Conservation (phyloP, 2,329 filamentous ascomycete genomes). For the Cordyceps militaris region DNA sequence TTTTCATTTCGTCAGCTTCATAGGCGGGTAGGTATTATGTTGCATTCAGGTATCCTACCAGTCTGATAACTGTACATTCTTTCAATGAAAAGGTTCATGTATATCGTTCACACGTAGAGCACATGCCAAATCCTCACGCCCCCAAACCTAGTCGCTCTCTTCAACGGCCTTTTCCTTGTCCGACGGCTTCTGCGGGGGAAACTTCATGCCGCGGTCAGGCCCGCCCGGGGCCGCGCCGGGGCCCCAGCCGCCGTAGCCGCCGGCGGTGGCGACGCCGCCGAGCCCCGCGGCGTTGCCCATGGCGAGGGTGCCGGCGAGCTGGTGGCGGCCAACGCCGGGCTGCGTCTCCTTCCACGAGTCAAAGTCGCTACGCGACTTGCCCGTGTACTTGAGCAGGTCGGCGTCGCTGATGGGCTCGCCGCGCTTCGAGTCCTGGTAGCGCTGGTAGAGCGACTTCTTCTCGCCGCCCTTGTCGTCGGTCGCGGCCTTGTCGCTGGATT, state of each 20-base stretch:
- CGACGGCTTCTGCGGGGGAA: conserved; percentile 21
- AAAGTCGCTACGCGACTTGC: conserved; percentile 26
- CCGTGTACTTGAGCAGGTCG: conserved; percentile 35
- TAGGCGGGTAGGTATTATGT: too few relatives aligned
- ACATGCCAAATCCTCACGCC: background rate
- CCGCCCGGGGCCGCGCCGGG: conserved; percentile 21
- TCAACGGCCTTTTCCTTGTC: conserved; percentile 10
- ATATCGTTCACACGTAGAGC: too few relatives aligned
- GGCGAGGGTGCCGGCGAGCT: conserved; percentile 28
- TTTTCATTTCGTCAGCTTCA: too few relatives aligned
- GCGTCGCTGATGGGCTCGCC: conserved; percentile 29
- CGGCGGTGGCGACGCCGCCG: conserved; percentile 22
- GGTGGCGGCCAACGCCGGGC: conserved; percentile 35
- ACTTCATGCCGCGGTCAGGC: conserved; percentile 28
- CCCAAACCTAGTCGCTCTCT: background rate
- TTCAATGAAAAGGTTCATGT: too few relatives aligned
- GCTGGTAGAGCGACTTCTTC: conserved; percentile 27
- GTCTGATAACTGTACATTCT: too few relatives aligned
- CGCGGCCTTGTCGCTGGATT: conserved; percentile 1
- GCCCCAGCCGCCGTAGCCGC: conserved; percentile 31
- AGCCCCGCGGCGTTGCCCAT: conserved; percentile 26
- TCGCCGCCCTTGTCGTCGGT: conserved; percentile 7
- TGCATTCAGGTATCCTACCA: too few relatives aligned
- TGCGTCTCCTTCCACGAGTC: conserved; percentile 21
- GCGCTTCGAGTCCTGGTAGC: conserved; percentile 26